Conservation (phyloP, 495 filamentous ascomycete genomes). For the Aspergillus taichungensis region DNA sequence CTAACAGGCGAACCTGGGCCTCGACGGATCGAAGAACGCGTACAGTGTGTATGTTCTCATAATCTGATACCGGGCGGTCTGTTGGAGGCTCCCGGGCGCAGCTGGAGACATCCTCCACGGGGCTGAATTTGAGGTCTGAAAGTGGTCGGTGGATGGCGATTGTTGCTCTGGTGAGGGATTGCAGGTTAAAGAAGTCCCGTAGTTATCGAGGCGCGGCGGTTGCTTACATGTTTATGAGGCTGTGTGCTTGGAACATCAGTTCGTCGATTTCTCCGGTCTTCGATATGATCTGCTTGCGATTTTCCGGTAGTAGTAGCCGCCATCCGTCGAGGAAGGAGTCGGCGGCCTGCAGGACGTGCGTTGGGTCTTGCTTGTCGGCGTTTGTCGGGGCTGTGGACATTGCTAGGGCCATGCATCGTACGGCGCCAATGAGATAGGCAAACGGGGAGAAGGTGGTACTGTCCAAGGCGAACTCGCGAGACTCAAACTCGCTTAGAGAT, state of each 20-base stretch:
- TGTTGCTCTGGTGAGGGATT: slow-evolving; percentile 9
- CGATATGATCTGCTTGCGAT: slow-evolving; percentile 20
- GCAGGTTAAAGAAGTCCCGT: background rate
- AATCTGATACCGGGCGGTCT: slow-evolving; percentile 17
- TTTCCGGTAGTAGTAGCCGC: slow-evolving; percentile 18
- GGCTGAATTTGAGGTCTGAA: slow-evolving; percentile 22
- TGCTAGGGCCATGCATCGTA: slow-evolving; percentile 18
- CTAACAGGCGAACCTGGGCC: slow-evolving; percentile 20
- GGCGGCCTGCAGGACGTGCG: slow-evolving; percentile 13
- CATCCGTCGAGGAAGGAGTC: slow-evolving; percentile 22
- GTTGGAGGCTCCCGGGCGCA: slow-evolving; percentile 19
- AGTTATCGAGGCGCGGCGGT: background rate
- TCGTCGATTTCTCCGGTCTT: slow-evolving; percentile 24
- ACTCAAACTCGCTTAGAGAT: slow-evolving; percentile 63
- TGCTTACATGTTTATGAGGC: slow-evolving; percentile 26
- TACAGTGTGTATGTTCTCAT: slow-evolving; percentile 18
- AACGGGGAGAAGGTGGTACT: slow-evolving; percentile 68
- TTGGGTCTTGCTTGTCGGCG: slow-evolving; percentile 10
- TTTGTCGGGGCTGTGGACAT: slow-evolving; percentile 14
- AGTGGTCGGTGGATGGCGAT: slow-evolving; percentile 25
- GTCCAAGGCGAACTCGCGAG: slow-evolving; percentile 53
- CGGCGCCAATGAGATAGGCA: slow-evolving; percentile 58
- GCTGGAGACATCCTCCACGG: slow-evolving; percentile 20
- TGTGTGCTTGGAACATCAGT: slow-evolving; percentile 28
- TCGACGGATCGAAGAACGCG: slow-evolving; percentile 18